Base-by-base conservation (phyloP, 2,329 filamentous ascomycete genomes). In the Stemphylium vesicarium region DNA sequence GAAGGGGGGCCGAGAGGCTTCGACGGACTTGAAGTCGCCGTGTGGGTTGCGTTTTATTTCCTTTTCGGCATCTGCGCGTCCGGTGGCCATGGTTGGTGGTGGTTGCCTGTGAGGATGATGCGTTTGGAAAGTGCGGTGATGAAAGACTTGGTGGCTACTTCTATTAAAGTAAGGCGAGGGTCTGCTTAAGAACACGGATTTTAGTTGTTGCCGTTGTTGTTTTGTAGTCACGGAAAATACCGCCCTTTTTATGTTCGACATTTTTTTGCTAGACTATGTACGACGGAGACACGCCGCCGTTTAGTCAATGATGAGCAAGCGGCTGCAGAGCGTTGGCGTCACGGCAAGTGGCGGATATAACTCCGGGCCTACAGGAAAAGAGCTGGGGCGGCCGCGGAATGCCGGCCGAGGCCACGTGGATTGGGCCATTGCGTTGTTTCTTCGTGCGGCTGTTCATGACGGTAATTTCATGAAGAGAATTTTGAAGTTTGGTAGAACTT, bases 11-110 rank as follows among this genome's bases (percentile, higher is more conserved):
- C 90, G 86, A 9, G 83, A 82, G 36, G 81, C 81, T 78, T 94
- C 88, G 50, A 91, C 86, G 16, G 78, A 75, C 69, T 91, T 89
- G 80, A 94, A 94, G 78, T 94, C 88, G 2, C 84, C 84, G 75
- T 91, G 88, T 1, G 85, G 85, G 74, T 89, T 90, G 71, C 86
- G 85, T 71, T 86, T 79, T 62, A 81, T 72, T 33, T 71, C 61
- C 16, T 77, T 75, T 61, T 83, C 80, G 20, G 76, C 74, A 53
- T 83, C 80, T 60, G 74, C 57, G 69, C 77, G 77, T 33, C 74
- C 59, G 16, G 63, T 43, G 13, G 62, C 61, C 64, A 67, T 67
- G 26, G 1, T 43, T 54, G 6, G 10, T 22, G 29, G 13, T 22
- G 36, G 33, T 29, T 29, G 10, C 8, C 11, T 10, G 26, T 7